Percentiles rank a stretch among this genome's conserved stretches.
These are phyloP conservation scores for Platanthera guangdongensis DNA, from an alignment of 106 monocot species.

Conservation along the genomic window DNA sequence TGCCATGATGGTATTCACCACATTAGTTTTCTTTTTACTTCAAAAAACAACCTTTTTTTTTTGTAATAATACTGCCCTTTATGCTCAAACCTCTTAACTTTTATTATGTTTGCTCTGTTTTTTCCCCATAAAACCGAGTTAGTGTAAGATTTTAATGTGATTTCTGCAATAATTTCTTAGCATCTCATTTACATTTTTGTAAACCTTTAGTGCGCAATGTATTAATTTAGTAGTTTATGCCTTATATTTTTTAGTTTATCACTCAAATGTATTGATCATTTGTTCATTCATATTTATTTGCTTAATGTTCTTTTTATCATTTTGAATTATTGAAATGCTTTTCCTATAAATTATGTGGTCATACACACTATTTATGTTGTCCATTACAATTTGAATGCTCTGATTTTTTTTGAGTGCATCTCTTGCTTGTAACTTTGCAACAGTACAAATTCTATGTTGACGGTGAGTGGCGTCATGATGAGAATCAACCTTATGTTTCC, in stretches of 20 bases:
- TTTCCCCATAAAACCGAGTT: neutral
- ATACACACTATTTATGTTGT: neutral
- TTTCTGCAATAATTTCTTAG: neutral
- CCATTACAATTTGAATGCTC: neutral
- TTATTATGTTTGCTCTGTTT: neutral
- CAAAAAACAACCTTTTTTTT: no score
- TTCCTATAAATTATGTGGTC: neutral
- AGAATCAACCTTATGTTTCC: slow-evolving; percentile 34
- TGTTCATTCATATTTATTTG: neutral
- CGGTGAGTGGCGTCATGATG: slow-evolving; percentile 73
- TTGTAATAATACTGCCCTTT: no score
- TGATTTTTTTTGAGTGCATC: neutral
- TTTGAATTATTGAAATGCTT: neutral
- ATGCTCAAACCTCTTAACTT: neutral
- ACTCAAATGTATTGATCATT: neutral
- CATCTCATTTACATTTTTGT: neutral
- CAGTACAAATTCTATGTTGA: slow-evolving; percentile 80
- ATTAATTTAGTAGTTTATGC: no score
- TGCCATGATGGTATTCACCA: no score
- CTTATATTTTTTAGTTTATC: neutral
- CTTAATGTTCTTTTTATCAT: neutral
- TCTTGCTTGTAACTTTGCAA: neutral
- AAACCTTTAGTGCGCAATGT: neutral
- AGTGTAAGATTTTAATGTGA: neutral
- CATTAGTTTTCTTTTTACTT: no score